Evolutionary conservation across 192 early-diverging fungal species (phyloP).

Genomic region (Coemansia sp.): DNA sequence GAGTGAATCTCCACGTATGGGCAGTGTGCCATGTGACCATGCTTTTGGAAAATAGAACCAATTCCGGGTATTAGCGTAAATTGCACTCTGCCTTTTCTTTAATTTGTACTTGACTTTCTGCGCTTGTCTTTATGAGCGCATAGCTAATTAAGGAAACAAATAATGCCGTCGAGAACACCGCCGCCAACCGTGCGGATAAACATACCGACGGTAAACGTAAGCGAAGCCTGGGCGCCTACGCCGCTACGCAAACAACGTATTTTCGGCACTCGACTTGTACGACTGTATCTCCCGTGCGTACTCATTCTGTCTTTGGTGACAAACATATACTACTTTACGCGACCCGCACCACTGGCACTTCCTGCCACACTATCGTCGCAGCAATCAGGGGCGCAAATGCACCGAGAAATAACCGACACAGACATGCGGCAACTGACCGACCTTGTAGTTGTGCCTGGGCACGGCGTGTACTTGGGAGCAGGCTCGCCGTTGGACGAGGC

Average conservation of each 20-base stretch:
- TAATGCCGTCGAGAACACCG: constrained; percentile 44
- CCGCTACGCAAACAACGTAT: constrained; percentile 50
- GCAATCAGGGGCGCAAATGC: neutral
- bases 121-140: neutral
- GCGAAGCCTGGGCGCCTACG: constrained; percentile 46
- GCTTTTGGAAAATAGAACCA: too few relatives aligned
- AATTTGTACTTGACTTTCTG: neutral
- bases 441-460: constrained; percentile 51
- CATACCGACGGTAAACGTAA: constrained; percentile 53
- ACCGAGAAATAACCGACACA: constrained; percentile 15
- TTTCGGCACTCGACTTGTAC: constrained; percentile 27
- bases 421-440: constrained; percentile 48
- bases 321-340: constrained; percentile 56
- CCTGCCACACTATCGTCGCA: constrained; percentile 31
- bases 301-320: constrained; percentile 41
- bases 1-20: neutral
- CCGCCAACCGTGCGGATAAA: constrained; percentile 53
- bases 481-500: constrained; percentile 39
- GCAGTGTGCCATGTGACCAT: neutral
- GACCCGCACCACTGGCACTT: constrained; percentile 35
- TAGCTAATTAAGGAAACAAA: constrained; percentile 6
- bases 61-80: too few relatives aligned
- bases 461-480: constrained; percentile 51
- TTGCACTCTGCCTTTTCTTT: neutral
- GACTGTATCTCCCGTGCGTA: constrained; percentile 36